These are phyloP conservation scores for Globisporangium spiculum DNA, from an alignment of 352 stramenopile species.

Conservation along the genomic window DNA sequence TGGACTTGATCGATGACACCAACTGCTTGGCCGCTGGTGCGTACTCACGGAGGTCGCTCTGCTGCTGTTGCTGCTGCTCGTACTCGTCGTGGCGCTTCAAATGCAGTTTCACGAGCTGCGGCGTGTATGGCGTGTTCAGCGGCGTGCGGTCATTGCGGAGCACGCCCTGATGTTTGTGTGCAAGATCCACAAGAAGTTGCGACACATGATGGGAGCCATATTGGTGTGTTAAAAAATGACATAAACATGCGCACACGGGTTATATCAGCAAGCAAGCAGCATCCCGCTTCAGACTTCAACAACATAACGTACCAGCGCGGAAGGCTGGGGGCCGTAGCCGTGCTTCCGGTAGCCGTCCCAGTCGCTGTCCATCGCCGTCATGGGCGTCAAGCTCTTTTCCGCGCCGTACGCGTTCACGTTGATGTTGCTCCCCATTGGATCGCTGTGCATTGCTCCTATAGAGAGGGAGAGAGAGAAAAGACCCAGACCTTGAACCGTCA, in stretches of 20 bases:
- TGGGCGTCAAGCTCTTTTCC: constrained; percentile 19
- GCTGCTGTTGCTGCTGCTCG: constrained; percentile 29
- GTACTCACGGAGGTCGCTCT: constrained; percentile 24
- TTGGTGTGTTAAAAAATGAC: neutral
- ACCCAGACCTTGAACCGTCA: neutral
- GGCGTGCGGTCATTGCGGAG: constrained; percentile 71
- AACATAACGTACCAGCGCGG: constrained; percentile 32
- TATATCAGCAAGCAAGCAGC: constrained; percentile 5
- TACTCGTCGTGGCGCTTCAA: constrained; percentile 62
- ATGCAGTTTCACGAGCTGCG: constrained; percentile 81
- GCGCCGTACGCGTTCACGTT: constrained; percentile 21
- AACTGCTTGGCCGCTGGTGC: constrained; percentile 21
- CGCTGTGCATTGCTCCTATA: constrained; percentile 2
- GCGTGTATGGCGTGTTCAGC: constrained; percentile 83
- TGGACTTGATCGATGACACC: constrained; percentile 44
- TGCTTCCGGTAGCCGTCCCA: constrained; percentile 64
- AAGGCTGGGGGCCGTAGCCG: constrained; percentile 30
- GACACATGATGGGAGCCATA: neutral
- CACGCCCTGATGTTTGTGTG: constrained; percentile 33
- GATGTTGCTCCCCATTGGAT: constrained; percentile 13
- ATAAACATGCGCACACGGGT: constrained; percentile 7
- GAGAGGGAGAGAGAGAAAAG: neutral
- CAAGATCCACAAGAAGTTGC: neutral
- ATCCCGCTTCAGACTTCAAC: constrained; percentile 12
- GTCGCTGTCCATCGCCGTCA: constrained; percentile 29